A percentile compares a stretch with the other conserved stretches of the same genome.
These are phyloP conservation scores for Phallus indusiatus DNA, from an alignment of 768 basidiomycete species.

Conservation along the genomic window DNA sequence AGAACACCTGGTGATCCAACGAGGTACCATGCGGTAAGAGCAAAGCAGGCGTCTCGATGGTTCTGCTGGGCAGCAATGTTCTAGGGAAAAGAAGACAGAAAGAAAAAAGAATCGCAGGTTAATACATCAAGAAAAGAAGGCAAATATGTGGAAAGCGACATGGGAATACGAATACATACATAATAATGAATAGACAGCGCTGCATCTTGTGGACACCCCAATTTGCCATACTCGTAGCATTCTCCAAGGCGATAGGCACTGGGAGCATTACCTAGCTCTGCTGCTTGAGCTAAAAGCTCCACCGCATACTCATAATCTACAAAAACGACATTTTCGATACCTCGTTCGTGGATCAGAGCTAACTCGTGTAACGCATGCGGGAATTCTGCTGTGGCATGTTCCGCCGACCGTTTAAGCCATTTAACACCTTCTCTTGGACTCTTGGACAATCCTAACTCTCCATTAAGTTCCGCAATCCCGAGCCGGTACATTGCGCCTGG, in stretches of 20 bases:
- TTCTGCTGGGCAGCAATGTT: slow-evolving; percentile 98
- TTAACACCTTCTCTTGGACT: slow-evolving; percentile 95
- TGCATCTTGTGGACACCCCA: slow-evolving; percentile 95
- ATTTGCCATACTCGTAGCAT: slow-evolving; percentile 98
- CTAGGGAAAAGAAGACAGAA: slow-evolving; percentile 37
- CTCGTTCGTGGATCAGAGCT: slow-evolving; percentile 89
- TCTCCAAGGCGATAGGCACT: slow-evolving; percentile 94
- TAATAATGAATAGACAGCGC: slow-evolving; percentile 99
- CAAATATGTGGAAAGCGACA: not conserved
- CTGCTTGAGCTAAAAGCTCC: slow-evolving; percentile 89
- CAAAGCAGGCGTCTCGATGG: slow-evolving; percentile 96
- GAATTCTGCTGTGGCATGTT: slow-evolving; percentile 89
- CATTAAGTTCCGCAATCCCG: slow-evolving; percentile 92
- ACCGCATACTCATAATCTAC: slow-evolving; percentile 93
- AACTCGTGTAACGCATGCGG: slow-evolving; percentile 95
- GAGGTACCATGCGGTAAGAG: slow-evolving; percentile 97
- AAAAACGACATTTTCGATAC: slow-evolving; percentile 96
- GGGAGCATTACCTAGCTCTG: slow-evolving; percentile 93
- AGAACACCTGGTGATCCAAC: slow-evolving; percentile 96
- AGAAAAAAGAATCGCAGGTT: slow-evolving; percentile 5
- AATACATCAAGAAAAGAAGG: not conserved
- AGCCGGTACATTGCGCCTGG: slow-evolving; percentile 96
- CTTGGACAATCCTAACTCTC: slow-evolving; percentile 78
- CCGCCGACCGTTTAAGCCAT: slow-evolving; percentile 96
- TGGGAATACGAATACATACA: slow-evolving; percentile 54